A percentile compares a stretch with the other conserved stretches of the same genome.
Evolutionary conservation across 1,284 basidiomycete species (phyloP).

Genomic region (Melampsora abietis-canadensis): DNA sequence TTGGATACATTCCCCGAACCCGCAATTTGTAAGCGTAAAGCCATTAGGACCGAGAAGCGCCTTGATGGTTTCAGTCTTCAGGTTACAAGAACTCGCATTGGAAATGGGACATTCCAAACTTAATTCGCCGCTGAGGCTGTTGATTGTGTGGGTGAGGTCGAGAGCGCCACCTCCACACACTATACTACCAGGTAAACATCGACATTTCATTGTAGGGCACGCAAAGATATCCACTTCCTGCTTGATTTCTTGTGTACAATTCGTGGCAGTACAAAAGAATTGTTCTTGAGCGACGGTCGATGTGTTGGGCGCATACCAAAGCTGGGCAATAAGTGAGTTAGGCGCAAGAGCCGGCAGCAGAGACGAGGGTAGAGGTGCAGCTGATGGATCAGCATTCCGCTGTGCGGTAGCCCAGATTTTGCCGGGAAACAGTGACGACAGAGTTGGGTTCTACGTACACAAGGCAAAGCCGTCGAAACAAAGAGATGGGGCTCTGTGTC

Average conservation of each 20-base stretch:
- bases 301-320: conserved; percentile 22
- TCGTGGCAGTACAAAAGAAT: conserved; percentile 71
- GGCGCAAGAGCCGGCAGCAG: background rate
- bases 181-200: conserved; percentile 64
- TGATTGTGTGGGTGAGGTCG: conserved; percentile 63
- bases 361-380: conserved; percentile 15
- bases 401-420: conserved; percentile 16
- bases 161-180: conserved; percentile 65
- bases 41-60: conserved; percentile 69
- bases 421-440: conserved; percentile 24
- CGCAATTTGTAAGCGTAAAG: conserved; percentile 67
- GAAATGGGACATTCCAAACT: conserved; percentile 64
- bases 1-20: conserved; percentile 78
- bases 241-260: conserved; percentile 61
- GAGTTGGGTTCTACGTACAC: conserved; percentile 21
- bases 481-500: background rate
- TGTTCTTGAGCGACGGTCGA: conserved; percentile 48
- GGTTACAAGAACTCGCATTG: conserved; percentile 60
- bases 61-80: conserved; percentile 68
- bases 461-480: background rate
- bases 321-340: conserved; percentile 4
- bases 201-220: conserved; percentile 70
- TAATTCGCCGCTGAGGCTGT: conserved; percentile 58
- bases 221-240: conserved; percentile 59
- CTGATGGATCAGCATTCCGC: conserved; percentile 8